Conservation (phyloP, 352 stramenopile species). For the Phytophthora rubi region DNA sequence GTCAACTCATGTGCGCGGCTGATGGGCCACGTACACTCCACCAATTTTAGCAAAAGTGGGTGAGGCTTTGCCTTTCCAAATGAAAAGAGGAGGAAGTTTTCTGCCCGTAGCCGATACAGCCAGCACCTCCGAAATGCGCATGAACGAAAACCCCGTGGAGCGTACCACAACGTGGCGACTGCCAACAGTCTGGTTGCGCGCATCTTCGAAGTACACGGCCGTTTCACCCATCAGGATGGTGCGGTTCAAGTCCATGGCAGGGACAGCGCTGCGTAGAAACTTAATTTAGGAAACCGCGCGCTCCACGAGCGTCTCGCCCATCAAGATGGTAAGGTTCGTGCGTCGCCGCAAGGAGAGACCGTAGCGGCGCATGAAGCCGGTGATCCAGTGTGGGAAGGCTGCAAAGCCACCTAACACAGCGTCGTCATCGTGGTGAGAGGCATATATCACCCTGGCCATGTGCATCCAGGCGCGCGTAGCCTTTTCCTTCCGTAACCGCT, state of each 20-base stretch:
- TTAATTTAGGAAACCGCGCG: conserved; percentile 17
- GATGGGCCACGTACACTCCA: conserved; percentile 11
- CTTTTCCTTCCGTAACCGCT: conserved; percentile 14
- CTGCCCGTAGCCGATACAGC: conserved; percentile 8
- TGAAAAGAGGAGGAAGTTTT: conserved; percentile 23
- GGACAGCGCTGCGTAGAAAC: conserved; percentile 8
- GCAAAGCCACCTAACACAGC: conserved; percentile 10
- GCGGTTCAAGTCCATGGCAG: conserved; percentile 14
- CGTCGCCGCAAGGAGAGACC: conserved; percentile 28
- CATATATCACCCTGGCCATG: conserved; percentile 10
- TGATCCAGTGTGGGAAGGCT: conserved; percentile 32
- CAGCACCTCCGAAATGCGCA: conserved; percentile 30
- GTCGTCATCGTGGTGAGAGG: background rate
- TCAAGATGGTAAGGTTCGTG: conserved; percentile 32
- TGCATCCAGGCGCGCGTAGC: conserved; percentile 24
- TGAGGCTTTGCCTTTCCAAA: conserved; percentile 15
- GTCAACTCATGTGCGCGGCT: conserved; percentile 23
- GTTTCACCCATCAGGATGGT: conserved; percentile 38
- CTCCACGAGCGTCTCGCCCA: conserved; percentile 16
- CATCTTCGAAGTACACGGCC: conserved; percentile 39
- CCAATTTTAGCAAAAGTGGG: conserved; percentile 19
- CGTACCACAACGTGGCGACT: conserved; percentile 28
- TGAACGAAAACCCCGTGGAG: conserved; percentile 35
- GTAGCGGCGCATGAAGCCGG: conserved; percentile 36
- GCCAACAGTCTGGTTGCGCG: conserved; percentile 16